phyloP scores from a whole-genome alignment of 2,329 filamentous ascomycete species.

The Xylaria sp. region DNA sequence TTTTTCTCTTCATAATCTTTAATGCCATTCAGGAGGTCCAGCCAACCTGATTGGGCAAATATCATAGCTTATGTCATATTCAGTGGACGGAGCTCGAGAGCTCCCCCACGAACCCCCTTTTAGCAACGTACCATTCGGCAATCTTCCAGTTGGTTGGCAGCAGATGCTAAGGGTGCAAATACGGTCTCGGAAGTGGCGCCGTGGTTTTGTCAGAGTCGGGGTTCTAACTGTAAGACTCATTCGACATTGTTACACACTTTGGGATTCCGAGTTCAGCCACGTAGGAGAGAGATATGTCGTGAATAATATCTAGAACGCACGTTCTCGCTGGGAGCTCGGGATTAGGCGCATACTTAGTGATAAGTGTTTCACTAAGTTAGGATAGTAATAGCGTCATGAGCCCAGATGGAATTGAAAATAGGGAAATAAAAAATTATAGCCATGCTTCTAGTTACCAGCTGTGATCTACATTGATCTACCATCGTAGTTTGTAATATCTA shows the following conservation, averaged over 20 bases:
- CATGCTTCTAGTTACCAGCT: neutral
- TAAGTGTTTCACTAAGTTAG: constrained; percentile 22
- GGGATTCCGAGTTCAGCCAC: neutral
- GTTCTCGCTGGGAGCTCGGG: neutral
- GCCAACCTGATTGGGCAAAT: neutral
- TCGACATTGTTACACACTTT: neutral
- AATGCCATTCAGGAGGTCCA: constrained; percentile 26
- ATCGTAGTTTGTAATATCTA: no score
- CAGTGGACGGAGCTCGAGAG: neutral
- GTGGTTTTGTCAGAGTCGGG: neutral
- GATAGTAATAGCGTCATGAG: constrained; percentile 30
- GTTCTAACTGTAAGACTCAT: neutral
- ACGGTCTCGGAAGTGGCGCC: neutral
- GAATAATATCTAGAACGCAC: neutral
- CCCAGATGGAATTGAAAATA: constrained; percentile 8
- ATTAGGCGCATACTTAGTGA: constrained; percentile 5
- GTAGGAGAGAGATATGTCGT: neutral
- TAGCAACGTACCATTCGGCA: neutral
- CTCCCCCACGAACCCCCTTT: neutral
- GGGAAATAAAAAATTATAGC: neutral
- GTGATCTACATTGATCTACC: neutral
- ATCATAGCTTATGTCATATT: neutral
- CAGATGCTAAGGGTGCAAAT: neutral
- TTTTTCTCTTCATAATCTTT: constrained; percentile 34
- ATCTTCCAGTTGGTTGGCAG: neutral